Base-by-base conservation (phyloP, 257 asterid genomes). In the Ilex asprella region DNA sequence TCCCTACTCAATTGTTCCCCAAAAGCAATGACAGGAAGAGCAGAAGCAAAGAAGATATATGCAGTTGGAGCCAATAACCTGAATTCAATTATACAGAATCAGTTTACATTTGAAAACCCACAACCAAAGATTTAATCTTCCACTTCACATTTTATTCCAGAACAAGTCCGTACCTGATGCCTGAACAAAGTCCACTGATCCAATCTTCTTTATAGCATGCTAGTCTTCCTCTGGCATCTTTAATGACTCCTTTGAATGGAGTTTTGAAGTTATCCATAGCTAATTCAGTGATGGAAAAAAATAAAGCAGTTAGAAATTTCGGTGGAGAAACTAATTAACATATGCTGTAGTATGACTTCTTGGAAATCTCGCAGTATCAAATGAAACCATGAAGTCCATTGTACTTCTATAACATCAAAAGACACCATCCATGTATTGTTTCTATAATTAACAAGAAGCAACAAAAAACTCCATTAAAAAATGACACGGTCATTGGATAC, bases 51-150 rank as follows among this genome's bases (percentile, higher is more conserved):
- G 93, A 90, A 90, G 43, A 90, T 81, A 63, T 87, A 90, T 6
- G 95, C 81, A 2, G 96, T 82, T 57, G 97, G 98, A 71, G 98
- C 98, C 52, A 91, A 65, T 77, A 91, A 88, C 85, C 98, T 91
- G 77, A 70, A 72, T 64, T 65, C 29, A 41, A 68, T 39, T 61
- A 64, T 2, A 2, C 30, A 53, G 41, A 35, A 35, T 2, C 41
- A 35, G 41, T 35, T 35, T 9, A 50, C 16, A 50, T 9, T 6
- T 50, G 16, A 53, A 49, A 15, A 12, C 10, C 14, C 3, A 4
- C 3, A 53, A 53, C 57, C 41, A 35, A 35, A 35, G 2, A 5
- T 3, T 53, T 10, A 3, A 2, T 2, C 7, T 14, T 4, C 10
- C 57, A 10, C 11, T 53, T 16, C 11, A 53, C 57, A 14, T 53